phyloP scores from a whole-genome alignment of 257 asterid genomes.

The Gentiana macrophylla region DNA sequence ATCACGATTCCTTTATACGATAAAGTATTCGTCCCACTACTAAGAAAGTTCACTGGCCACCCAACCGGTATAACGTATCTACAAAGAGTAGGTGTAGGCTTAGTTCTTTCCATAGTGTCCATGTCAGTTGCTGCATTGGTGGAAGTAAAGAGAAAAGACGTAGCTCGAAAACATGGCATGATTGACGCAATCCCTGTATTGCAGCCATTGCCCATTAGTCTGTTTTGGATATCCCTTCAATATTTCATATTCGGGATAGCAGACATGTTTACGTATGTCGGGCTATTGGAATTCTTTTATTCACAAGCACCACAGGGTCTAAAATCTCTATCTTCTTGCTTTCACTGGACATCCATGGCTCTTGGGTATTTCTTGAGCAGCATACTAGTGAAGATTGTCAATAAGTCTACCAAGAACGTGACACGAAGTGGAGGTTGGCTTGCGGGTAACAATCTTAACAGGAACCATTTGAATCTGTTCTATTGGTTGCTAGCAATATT shows the following conservation, averaged over 20 bases:
- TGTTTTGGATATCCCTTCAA: conserved; percentile 63
- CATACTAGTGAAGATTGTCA: conserved; percentile 55
- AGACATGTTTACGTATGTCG: conserved; percentile 66
- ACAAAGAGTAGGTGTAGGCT: conserved; percentile 64
- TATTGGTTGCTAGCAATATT: conserved; percentile 43
- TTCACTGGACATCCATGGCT: conserved; percentile 68
- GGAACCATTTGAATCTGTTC: conserved; percentile 52
- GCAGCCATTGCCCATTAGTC: conserved; percentile 61
- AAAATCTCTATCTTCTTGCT: conserved; percentile 62
- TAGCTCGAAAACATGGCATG: conserved; percentile 36
- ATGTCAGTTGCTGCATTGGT: conserved; percentile 53
- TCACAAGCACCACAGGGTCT: conserved; percentile 50
- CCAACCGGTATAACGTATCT: conserved; percentile 59
- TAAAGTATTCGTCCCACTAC: conserved; percentile 38
- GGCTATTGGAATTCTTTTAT: conserved; percentile 60
- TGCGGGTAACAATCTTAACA: conserved; percentile 54
- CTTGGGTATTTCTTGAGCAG: conserved; percentile 56
- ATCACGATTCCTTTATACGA: conserved; percentile 49
- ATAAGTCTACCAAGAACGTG: conserved; percentile 27
- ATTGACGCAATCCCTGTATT: conserved; percentile 40
- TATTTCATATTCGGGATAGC: conserved; percentile 72
- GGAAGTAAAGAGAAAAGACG: conserved; percentile 47
- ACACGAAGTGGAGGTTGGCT: conserved; percentile 60
- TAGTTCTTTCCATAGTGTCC: conserved; percentile 50
- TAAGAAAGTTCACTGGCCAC: conserved; percentile 38